Conservation (phyloP, 352 stramenopile genomes). For the Globisporangium viniferum region DNA sequence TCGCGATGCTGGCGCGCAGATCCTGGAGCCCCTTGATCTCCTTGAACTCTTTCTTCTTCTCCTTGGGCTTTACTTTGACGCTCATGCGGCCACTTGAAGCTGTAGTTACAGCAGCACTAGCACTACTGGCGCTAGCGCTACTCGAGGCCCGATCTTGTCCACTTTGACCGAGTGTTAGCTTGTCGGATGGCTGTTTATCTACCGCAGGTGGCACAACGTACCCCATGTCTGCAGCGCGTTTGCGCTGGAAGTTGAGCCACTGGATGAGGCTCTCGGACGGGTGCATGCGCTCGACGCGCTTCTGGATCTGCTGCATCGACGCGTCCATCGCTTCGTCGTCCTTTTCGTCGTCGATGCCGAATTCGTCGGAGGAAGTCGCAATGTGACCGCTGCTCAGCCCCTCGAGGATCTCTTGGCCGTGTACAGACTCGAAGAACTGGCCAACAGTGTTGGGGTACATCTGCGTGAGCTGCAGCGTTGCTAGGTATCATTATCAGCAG, state of each 20-base stretch:
- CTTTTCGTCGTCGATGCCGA: conserved; percentile 36
- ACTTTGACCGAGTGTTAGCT: neutral
- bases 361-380: conserved; percentile 40
- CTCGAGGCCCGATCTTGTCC: neutral
- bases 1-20: conserved; percentile 44
- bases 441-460: conserved; percentile 63
- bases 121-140: neutral
- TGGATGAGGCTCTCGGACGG: conserved; percentile 61
- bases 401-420: conserved; percentile 55
- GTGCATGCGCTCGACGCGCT: conserved; percentile 37
- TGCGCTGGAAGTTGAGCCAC: conserved; percentile 69
- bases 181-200: neutral
- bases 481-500: conserved; percentile 18
- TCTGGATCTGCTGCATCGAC: conserved; percentile 28
- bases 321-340: conserved; percentile 34
- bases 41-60: conserved; percentile 69
- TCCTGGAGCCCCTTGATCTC: conserved; percentile 67
- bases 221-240: conserved; percentile 35
- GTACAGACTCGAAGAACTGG: conserved; percentile 51
- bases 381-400: conserved; percentile 53
- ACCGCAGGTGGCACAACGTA: conserved; percentile 5
- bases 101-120: neutral
- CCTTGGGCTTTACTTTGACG: conserved; percentile 36
- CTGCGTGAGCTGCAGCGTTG: conserved; percentile 51
- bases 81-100: neutral